Evolutionary conservation across 2,329 filamentous ascomycete species (phyloP), one percentile per base, ranked within the genome.

Genomic region (Alternaria infectoria): DNA sequence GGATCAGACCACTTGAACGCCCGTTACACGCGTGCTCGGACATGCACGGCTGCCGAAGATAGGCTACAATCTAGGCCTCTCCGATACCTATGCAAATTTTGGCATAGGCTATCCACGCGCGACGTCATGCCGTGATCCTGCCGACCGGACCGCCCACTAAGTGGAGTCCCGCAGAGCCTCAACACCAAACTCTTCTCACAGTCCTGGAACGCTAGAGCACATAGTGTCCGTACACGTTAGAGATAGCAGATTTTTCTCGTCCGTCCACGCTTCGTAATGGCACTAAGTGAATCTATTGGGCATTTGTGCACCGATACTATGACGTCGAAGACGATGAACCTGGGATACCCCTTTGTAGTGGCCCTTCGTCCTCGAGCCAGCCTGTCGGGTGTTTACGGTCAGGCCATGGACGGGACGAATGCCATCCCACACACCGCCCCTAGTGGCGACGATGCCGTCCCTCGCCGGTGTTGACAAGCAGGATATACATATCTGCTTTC

Each of bases 121-220:
- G 49, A 62, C 60, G 60, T 62, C 60, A 62, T 62, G 44, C 56
- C 60, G 60, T 36, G 25, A 54, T 54, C 47, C 56, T 49, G 57
- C 60, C 60, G 60, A 25, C 47, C 30, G 55, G 44, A 52, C 60
- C 56, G 60, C 44, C 32, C 55, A 58, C 56, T 59, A 62, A 62
- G 60, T 62, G 60, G 60, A 59, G 52, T 82, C 45, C 57, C 62
- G 65, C 62, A 67, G 65, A 67, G 65, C 65, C 65, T 67, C 65
- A 67, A 67, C 65, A 67, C 62, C 62, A 65, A 63, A 60, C 44
- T 57, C 56, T 65, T 56, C 59, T 49, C 47, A 21, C 40, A 44
- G 17, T 45, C 50, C 12, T 25, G 17, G 46, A 58, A 62, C 62
- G 61, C 65, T 67, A 65, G 46, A 59, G 49, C 64, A 47, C 46